Percentiles rank a stretch among this genome's conserved stretches.
These are phyloP conservation scores for Colletotrichum brevisporum DNA, from an alignment of 2,329 filamentous ascomycete species.

Conservation along the genomic window DNA sequence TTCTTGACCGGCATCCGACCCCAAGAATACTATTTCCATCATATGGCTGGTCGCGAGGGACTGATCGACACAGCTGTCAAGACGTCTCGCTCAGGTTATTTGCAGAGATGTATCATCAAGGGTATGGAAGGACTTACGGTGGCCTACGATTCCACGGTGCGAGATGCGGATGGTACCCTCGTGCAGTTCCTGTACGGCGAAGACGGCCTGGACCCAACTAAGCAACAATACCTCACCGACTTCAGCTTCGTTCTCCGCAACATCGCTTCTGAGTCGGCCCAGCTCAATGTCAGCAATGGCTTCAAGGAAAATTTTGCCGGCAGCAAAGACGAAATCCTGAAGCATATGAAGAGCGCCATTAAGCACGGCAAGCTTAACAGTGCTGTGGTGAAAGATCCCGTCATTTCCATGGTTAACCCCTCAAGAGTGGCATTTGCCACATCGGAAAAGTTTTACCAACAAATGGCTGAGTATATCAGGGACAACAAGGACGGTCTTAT, in stretches of 20 bases:
- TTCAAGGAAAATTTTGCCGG: constrained; percentile 61
- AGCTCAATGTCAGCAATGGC: constrained; percentile 76
- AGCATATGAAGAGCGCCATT: constrained; percentile 85
- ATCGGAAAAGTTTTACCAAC: constrained; percentile 86
- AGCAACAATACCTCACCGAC: constrained; percentile 90
- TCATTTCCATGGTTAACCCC: constrained; percentile 80
- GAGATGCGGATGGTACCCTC: constrained; percentile 92
- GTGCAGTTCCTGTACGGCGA: constrained; percentile 98
- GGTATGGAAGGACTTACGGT: constrained; percentile 96
- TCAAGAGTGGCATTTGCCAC: constrained; percentile 86
- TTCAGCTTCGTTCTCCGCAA: constrained; percentile 94
- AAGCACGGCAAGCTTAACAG: constrained; percentile 76
- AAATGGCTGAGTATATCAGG: constrained; percentile 83
- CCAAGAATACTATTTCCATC: constrained; percentile 99
- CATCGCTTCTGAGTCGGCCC: constrained; percentile 82
- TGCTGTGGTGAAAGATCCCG: constrained; percentile 78
- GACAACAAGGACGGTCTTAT: constrained; percentile 75
- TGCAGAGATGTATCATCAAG: constrained; percentile 97
- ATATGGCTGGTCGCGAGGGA: constrained; percentile 98
- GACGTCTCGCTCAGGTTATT: constrained; percentile 95
- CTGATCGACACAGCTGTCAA: constrained; percentile 99
- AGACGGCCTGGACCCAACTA: constrained; percentile 93
- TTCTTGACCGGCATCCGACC: constrained; percentile 98
- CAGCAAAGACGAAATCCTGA: constrained; percentile 74
- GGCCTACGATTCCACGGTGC: constrained; percentile 94